Evolutionary conservation across 495 filamentous ascomycete species (phyloP).

Genomic region (Penicilliopsis zonata): DNA sequence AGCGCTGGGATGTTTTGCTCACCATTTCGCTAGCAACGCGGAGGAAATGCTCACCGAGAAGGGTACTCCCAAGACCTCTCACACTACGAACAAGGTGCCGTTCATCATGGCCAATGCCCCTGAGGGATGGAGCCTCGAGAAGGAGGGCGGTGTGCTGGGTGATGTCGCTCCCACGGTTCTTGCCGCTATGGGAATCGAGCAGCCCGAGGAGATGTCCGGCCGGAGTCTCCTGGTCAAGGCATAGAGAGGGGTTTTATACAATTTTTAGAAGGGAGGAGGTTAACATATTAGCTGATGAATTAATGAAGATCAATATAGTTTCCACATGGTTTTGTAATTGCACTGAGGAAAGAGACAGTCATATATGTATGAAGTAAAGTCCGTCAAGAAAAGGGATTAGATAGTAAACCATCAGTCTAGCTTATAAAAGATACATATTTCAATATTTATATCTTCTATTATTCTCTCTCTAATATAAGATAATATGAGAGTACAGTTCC

Average conservation of each 20-base stretch:
- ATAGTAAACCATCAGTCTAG: no score
- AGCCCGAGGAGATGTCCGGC: constrained; percentile 89
- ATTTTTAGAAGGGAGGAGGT: no score
- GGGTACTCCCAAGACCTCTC: constrained; percentile 91
- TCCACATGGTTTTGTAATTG: no score
- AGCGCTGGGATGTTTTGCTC: constrained; percentile 1
- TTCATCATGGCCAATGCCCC: constrained; percentile 98
- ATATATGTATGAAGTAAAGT: no score
- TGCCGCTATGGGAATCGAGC: constrained; percentile 75
- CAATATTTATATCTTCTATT: no score
- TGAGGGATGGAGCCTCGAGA: constrained; percentile 75
- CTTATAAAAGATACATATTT: no score
- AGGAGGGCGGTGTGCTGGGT: constrained; percentile 76
- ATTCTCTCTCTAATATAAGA: no score
- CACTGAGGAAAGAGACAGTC: no score
- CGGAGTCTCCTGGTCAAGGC: constrained; percentile 67
- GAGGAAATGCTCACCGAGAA: constrained; percentile 98
- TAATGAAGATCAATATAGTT: constrained; percentile 8
- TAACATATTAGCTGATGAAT: constrained; percentile 9
- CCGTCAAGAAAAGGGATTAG: no score
- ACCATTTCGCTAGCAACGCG: constrained; percentile 53
- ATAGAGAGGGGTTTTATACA: constrained; percentile 15
- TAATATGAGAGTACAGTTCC: no score
- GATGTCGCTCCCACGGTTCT: constrained; percentile 93
- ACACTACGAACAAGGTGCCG: constrained; percentile 94